Percentiles rank a stretch among this genome's conserved stretches.
Evolutionary conservation across 192 early-diverging fungal species (phyloP).

Genomic region (Phycomyces nitens): DNA sequence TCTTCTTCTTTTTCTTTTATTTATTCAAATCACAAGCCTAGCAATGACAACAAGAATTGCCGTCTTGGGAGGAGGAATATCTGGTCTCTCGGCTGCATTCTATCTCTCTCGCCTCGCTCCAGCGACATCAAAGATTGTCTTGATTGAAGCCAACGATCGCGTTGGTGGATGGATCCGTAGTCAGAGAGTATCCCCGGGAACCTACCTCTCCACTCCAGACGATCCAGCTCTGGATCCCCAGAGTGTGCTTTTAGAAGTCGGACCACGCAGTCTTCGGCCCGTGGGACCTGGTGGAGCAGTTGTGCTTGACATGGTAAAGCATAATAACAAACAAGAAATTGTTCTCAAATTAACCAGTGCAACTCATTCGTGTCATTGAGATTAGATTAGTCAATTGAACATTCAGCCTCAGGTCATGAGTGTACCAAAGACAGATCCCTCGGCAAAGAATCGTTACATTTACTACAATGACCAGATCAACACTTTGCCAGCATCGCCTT

Average conservation of each 20-base stretch:
- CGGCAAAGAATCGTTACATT: constrained; percentile 82
- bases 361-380: too few relatives aligned
- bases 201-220: constrained; percentile 13
- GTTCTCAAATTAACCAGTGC: too few relatives aligned
- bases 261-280: constrained; percentile 82
- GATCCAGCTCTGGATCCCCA: background rate
- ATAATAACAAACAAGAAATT: background rate
- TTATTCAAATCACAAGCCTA: too few relatives aligned
- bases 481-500: constrained; percentile 47
- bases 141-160: constrained; percentile 68
- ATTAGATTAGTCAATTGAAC: constrained; percentile 61
- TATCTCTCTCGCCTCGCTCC: constrained; percentile 56
- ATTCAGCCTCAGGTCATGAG: constrained; percentile 56
- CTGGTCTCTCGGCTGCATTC: constrained; percentile 82
- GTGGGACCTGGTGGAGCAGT: constrained; percentile 62
- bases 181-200: constrained; percentile 38
- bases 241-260: constrained; percentile 67
- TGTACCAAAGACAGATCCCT: constrained; percentile 59
- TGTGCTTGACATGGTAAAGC: constrained; percentile 73
- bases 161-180: constrained; percentile 88
- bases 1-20: constrained; percentile 1
- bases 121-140: constrained; percentile 49
- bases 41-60: constrained; percentile 37
- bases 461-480: constrained; percentile 69
- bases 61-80: constrained; percentile 92